Percentiles rank a stretch among this genome's conserved stretches.
Evolutionary conservation across 2,329 filamentous ascomycete species (phyloP).

Genomic region (Calonectria pseudoreteaudii): DNA sequence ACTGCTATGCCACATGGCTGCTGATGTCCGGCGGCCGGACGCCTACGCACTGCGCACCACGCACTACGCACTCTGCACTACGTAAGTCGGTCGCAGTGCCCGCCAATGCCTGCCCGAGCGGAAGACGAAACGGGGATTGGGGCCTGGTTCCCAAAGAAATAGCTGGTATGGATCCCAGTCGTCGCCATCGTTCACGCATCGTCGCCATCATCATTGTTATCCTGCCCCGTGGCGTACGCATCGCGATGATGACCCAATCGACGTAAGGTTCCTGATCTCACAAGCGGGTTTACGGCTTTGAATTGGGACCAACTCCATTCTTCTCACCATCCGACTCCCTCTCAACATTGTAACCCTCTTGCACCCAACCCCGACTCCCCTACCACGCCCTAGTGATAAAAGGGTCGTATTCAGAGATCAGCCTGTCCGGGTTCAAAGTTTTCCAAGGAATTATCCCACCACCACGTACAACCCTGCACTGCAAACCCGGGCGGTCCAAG

Average conservation of each 20-base stretch:
- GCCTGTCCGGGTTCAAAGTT: constrained; percentile 19
- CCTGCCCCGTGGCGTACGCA: constrained; percentile 2
- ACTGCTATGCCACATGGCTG: constrained; percentile 32
- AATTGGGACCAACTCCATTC: constrained; percentile 1
- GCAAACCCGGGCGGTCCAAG: constrained; percentile 24
- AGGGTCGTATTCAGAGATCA: constrained; percentile 33
- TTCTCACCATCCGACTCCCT: constrained; percentile 6
- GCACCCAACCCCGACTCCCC: constrained; percentile 12
- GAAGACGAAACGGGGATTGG: neutral
- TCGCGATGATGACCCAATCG: constrained; percentile 19
- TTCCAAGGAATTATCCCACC: constrained; percentile 32
- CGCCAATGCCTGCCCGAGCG: neutral
- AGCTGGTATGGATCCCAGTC: constrained; percentile 13
- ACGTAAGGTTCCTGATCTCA: constrained; percentile 14
- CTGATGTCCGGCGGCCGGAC: constrained; percentile 1
- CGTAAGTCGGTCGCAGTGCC: constrained; percentile 18
- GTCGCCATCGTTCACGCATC: constrained; percentile 2
- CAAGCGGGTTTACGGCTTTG: neutral
- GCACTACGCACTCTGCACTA: neutral
- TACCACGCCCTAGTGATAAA: constrained; percentile 26
- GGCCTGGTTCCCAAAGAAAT: constrained; percentile 10
- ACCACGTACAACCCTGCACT: constrained; percentile 32
- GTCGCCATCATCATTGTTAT: neutral
- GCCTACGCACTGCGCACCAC: neutral
- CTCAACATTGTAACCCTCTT: constrained; percentile 17